Evolutionary conservation across 805 yeast species (phyloP), one percentile per base, ranked within the genome.

Genomic region (Saturnispora quitensis): DNA sequence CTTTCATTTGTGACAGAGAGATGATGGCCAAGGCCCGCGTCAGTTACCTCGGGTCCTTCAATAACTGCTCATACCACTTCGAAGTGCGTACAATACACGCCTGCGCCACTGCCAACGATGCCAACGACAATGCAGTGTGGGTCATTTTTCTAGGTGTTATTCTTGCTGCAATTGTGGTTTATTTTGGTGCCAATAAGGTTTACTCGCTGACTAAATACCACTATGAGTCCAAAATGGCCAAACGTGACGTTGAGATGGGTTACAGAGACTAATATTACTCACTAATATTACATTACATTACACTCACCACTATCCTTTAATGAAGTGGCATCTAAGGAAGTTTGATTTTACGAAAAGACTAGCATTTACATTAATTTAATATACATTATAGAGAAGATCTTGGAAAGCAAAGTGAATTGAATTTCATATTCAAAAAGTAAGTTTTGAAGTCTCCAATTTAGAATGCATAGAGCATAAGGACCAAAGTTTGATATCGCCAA

Each of bases 21-120:
- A 78, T 85, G 61, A 66, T 77, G 62, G 68, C 78, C 5, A 78
- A 78, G 54, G 93, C 90, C 0, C 72, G 78, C 35, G 71, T 88
- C 0, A 75, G 86, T 17, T 88, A 75, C 63, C 75, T 89, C 33
- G 93, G 93, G 1, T 80, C 80, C 6, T 61, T 78, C 42, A 78
- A 87, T 63, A 86, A 89, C 55, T 89, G 97, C 67, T 80, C 84
- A 36, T 89, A 86, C 65, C 78, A 84, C 61, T 89, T 89, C 64
- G 96, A 89, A 62, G 89, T 88, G 33, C 70, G 89, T 57, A 86
- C 95, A 3, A 81, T 86, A 43, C 85, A 83, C 67, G 96, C 95
- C 0, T 89, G 97, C 66, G 87, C 95, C 0, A 84, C 89, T 1
- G 80, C 86, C 9, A 81, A 82, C 48, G 77, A 81, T 58, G 78